These are phyloP conservation scores for Asterella californica DNA, from an alignment of 225 moss, liverwort and hornwort species.

Conservation along the genomic window DNA sequence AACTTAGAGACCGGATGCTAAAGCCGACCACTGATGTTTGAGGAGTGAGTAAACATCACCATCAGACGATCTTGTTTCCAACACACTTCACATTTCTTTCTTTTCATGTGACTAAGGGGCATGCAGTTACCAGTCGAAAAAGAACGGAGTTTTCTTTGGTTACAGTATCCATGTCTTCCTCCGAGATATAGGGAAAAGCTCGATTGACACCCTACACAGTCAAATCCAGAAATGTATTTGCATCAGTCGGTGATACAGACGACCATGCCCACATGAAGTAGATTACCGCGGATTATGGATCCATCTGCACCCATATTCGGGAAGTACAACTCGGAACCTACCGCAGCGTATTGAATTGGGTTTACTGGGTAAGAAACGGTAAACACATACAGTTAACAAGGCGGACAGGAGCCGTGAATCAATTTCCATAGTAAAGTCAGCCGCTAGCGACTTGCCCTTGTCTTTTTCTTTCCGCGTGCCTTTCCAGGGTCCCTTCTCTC, in stretches of 20 bases:
- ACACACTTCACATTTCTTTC: background rate
- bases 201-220: slow-evolving; percentile 88
- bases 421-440: slow-evolving; percentile 51
- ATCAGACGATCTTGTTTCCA: background rate
- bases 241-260: no score
- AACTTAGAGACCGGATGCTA: background rate
- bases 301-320: background rate
- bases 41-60: background rate
- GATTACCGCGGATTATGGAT: no score
- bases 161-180: slow-evolving; percentile 75
- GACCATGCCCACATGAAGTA: no score
- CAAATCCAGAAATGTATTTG: no score
- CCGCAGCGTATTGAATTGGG: background rate
- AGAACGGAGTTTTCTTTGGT: slow-evolving; percentile 84
- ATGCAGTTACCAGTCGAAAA: slow-evolving; percentile 69
- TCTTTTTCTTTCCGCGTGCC: slow-evolving; percentile 26
- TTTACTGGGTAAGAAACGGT: background rate
- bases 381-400: slow-evolving; percentile 68
- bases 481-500: slow-evolving; percentile 37
- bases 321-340: background rate
- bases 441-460: slow-evolving; percentile 33
- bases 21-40: background rate
- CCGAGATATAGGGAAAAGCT: slow-evolving; percentile 88
- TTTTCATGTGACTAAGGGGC: background rate
- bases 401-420: slow-evolving; percentile 89